Evolutionary conservation across 2,329 filamentous ascomycete species (phyloP), one percentile per base, ranked within the genome.

Genomic region (Nigrograna mackinnonii): DNA sequence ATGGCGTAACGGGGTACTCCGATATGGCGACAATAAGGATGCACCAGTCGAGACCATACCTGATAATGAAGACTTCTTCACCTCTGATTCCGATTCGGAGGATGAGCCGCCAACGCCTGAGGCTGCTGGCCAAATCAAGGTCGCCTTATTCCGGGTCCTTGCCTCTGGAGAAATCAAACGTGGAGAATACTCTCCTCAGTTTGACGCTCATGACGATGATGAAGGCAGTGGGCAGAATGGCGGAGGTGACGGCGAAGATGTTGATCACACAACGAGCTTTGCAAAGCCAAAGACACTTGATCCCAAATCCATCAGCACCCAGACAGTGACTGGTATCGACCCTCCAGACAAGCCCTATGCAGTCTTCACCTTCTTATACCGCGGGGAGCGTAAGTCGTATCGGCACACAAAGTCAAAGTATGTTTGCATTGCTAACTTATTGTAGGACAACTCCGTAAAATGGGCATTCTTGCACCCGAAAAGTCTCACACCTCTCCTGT

Each of bases 301-400:
- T 72, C 92, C 92, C 0, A 96, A 96, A 73, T 91, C 90, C 2
- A 99, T 99, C 64, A 97, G 91, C 64, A 99, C 94, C 3, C 94
- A 99, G 72, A 99, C 94, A 0, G 94, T 99, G n/a, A 97, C 94
- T 6, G 94, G 92, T 14, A 95, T 97, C 49, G 94, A 99, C 67
- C 89, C 91, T 0, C 91, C 91, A 16, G 92, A 97, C 50, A 94
- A 92, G 70, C 94, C 95, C 3, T 99, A 96, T 71, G 94, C 94
- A 4, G 86, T 89, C 6, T 99, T 99, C 68, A 97, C 95, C 20
- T 99, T 99, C 69, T 90, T 97, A 72, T 99, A 99, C 68, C 84
- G 94, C 47, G 94, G 94, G 67, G 89, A 96, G 66, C 87, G 92
- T 95, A 77, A 77, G 90, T 83, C 21, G 20, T 4, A 3, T 37